These are phyloP conservation scores for Globisporangium mamillatum DNA, from an alignment of 352 stramenopile species.

Conservation along the genomic window DNA sequence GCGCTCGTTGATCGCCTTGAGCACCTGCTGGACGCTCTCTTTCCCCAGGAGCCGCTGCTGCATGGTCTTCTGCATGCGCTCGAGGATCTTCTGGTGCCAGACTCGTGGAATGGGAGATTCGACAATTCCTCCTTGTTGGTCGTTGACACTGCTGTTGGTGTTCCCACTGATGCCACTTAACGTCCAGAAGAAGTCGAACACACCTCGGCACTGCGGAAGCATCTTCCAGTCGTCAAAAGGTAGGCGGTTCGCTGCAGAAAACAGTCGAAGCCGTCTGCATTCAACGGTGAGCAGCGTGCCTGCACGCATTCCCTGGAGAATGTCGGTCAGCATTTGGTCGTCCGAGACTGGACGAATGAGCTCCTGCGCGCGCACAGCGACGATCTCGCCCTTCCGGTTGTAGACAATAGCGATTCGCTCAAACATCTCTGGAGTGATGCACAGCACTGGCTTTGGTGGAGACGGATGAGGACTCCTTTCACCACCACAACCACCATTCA, in stretches of 20 bases:
- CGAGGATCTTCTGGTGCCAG: constrained; percentile 52
- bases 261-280: constrained; percentile 52
- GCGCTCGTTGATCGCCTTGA: constrained; percentile 38
- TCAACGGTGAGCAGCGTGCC: constrained; percentile 34
- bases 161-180: neutral
- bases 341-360: constrained; percentile 46
- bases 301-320: constrained; percentile 25
- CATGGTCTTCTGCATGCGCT: constrained; percentile 38
- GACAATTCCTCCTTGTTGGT: neutral
- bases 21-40: constrained; percentile 51
- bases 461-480: neutral
- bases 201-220: constrained; percentile 28
- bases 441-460: neutral
- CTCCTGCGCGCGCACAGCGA: constrained; percentile 48
- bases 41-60: constrained; percentile 54
- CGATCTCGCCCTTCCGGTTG: constrained; percentile 40
- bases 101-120: constrained; percentile 15
- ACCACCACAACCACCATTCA: neutral
- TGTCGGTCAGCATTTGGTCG: constrained; percentile 22
- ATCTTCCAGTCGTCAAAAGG: constrained; percentile 45
- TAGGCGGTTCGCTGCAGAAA: constrained; percentile 46
- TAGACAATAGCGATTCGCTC: constrained; percentile 56
- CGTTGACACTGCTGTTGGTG: neutral
- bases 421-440: constrained; percentile 24
- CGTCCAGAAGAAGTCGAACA: constrained; percentile 49